These are phyloP conservation scores for Nothophytophthora sp. DNA, from an alignment of 352 stramenopile species.

Conservation along the genomic window DNA sequence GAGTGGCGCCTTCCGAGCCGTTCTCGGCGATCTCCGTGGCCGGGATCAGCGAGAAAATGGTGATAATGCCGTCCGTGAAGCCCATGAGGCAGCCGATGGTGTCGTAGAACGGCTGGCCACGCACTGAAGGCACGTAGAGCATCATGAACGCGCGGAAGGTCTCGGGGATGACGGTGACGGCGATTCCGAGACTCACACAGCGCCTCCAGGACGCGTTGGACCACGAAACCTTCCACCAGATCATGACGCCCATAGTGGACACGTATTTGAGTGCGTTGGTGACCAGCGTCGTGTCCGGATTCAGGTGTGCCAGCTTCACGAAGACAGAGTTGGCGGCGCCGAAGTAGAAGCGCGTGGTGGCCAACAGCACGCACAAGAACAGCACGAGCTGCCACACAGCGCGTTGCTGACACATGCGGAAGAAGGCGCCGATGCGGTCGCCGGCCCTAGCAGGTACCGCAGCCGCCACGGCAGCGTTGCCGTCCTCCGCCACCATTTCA, in stretches of 20 bases:
- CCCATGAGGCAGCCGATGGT: conserved; percentile 46
- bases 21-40: conserved; percentile 73
- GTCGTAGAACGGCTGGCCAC: conserved; percentile 53
- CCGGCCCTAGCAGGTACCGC: conserved; percentile 4
- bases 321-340: conserved; percentile 42
- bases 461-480: conserved; percentile 22
- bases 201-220: conserved; percentile 42
- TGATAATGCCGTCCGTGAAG: conserved; percentile 64
- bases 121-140: conserved; percentile 45
- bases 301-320: conserved; percentile 28
- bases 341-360: conserved; percentile 62
- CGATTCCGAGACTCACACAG: conserved; percentile 40
- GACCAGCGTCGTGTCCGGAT: conserved; percentile 43
- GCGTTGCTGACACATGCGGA: conserved; percentile 73
- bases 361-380: conserved; percentile 61
- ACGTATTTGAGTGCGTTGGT: conserved; percentile 59
- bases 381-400: conserved; percentile 80
- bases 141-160: conserved; percentile 63
- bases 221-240: conserved; percentile 60
- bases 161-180: conserved; percentile 45
- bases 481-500: conserved; percentile 26
- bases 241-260: conserved; percentile 47
- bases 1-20: conserved; percentile 65
- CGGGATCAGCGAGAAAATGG: conserved; percentile 71
- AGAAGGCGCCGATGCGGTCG: conserved; percentile 39